Evolutionary conservation across 202 grass and related monocot genomes (phyloP), one percentile per base, ranked within the genome.

Genomic region (Panicum hallii): DNA sequence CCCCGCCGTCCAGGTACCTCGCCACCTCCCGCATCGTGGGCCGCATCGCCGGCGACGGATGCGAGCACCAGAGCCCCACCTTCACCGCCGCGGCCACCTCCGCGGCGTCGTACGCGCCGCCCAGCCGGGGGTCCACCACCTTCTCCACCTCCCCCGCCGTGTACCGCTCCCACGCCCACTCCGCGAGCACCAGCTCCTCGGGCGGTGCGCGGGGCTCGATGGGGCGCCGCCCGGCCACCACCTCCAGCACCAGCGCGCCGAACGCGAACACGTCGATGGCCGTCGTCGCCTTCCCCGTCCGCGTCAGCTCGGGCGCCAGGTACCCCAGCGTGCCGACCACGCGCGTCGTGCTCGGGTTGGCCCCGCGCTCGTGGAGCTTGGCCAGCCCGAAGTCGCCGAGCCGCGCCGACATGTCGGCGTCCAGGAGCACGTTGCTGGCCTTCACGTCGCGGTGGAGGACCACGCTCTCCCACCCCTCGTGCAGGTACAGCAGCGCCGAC

Each of bases 151-250:
- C 87, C 32, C 91, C 80, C 0, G 77, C 80, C n/a, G 71, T 82
- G 80, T 91, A 92, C 15, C 87, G 58, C 83, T 97, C 86, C 91
- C 89, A 90, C 44, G 89, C 91, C 94, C 89, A 97, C 43, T 97
- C 94, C 3, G 57, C 52, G 1, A 97, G 83, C 57, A 97, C 80
- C 5, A 92, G 84, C 82, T 89, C 80, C 66, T 94, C 94, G 2
- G 85, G 73, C 72, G 46, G 1, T 42, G 87, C 85, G 9, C 79
- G 82, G 11, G 80, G 68, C 67, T 94, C 90, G 74, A 94, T 78
- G 6, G 92, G 92, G 2, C 85, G 82, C 44, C 92, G 57, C 6
- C 92, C 90, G 38, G 84, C 44, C 3, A 88, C 85, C 32, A 87
- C 75, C 87, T 94, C 92, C 30, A 94, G 79, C 62, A 84, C 82